Percentiles rank a stretch among this genome's conserved stretches.
These are phyloP conservation scores for Arabidopsis arenosa DNA, from an alignment of 345 rosid genomes.

Conservation along the genomic window DNA sequence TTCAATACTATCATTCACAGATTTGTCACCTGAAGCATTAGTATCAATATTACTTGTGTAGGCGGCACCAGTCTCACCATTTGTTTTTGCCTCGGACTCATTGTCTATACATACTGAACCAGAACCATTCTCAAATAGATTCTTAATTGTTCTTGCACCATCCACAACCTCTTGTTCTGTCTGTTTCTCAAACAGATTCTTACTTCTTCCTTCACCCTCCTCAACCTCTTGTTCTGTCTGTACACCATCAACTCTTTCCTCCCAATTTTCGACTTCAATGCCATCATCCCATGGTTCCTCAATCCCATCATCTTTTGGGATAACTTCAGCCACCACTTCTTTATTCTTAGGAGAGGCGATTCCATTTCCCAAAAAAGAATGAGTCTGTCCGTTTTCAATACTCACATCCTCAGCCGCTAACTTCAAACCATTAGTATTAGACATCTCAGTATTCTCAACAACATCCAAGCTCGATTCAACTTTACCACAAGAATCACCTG, in stretches of 20 bases:
- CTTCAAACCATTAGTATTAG: conserved; percentile 55
- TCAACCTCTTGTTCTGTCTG: conserved; percentile 32
- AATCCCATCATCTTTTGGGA: not conserved
- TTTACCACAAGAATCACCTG: conserved; percentile 27
- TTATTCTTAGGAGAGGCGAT: not conserved
- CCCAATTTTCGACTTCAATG: conserved; percentile 35
- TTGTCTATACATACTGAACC: conserved; percentile 18
- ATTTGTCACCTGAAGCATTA: conserved; percentile 21
- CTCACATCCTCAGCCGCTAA: conserved; percentile 32
- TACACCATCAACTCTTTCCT: conserved; percentile 38
- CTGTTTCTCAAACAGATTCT: not conserved
- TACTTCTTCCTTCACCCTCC: conserved; percentile 35
- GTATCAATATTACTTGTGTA: conserved; percentile 13
- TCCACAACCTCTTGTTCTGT: no score
- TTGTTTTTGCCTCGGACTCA: conserved; percentile 27
- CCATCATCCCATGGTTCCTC: conserved; percentile 29
- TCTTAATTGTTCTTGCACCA: no score
- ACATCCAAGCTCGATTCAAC: conserved; percentile 37
- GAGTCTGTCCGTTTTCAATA: conserved; percentile 27
- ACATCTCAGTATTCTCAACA: conserved; percentile 45
- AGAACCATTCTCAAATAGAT: no score
- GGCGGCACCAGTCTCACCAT: conserved; percentile 19
- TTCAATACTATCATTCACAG: conserved; percentile 9
- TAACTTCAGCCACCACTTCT: conserved; percentile 32
- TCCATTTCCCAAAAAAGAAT: conserved; percentile 29